phyloP scores from a whole-genome alignment of 2,329 filamentous ascomycete genomes.

The Fusarium pininemorale region DNA sequence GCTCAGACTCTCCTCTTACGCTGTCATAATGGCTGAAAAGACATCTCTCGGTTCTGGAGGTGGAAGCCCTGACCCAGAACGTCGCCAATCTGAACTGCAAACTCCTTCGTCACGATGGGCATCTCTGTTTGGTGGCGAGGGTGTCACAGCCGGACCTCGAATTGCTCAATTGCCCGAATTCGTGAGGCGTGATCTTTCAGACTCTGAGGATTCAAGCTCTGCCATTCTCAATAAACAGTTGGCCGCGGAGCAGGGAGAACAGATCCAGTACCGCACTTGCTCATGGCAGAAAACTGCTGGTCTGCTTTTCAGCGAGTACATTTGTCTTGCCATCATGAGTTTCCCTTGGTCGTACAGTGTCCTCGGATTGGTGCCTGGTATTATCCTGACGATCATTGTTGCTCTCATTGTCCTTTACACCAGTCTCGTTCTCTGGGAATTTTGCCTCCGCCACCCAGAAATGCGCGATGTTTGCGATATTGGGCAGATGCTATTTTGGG shows the following conservation, averaged over 20 bases:
- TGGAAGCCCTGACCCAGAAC: constrained; percentile 38
- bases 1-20: not conserved
- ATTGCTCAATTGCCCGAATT: constrained; percentile 58
- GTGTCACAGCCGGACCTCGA: constrained; percentile 59
- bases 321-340: constrained; percentile 91
- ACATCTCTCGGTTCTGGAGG: constrained; percentile 22
- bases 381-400: constrained; percentile 84
- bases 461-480: constrained; percentile 94
- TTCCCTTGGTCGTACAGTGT: constrained; percentile 94
- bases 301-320: constrained; percentile 93
- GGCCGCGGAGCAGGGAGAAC: constrained; percentile 77
- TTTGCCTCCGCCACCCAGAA: constrained; percentile 89
- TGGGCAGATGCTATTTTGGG: constrained; percentile 94
- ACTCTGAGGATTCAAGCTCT: constrained; percentile 57
- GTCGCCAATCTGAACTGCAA: constrained; percentile 24
- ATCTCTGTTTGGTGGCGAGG: constrained; percentile 50
- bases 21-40: constrained; percentile 42
- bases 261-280: constrained; percentile 92
- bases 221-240: constrained; percentile 72
- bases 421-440: constrained; percentile 72
- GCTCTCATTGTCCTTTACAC: constrained; percentile 86
- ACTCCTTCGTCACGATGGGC: constrained; percentile 44
- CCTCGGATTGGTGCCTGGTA: constrained; percentile 82
- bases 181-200: constrained; percentile 48
- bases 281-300: constrained; percentile 96